These are phyloP conservation scores for Schizosaccharomyces lindneri DNA, from an alignment of 805 yeast species.

Conservation along the genomic window DNA sequence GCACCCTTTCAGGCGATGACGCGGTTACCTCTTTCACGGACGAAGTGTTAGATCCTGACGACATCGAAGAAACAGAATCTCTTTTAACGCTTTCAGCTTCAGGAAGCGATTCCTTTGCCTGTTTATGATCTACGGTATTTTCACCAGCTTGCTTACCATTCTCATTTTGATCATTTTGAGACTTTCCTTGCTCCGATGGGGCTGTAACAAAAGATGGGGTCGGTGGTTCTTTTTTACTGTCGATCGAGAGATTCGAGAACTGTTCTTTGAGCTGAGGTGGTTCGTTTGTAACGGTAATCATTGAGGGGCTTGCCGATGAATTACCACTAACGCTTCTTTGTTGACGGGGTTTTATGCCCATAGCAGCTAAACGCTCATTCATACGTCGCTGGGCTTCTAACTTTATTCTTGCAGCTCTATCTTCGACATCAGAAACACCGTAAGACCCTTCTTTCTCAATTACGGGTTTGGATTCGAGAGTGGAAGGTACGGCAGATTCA, in stretches of 20 bases:
- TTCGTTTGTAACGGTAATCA: neutral
- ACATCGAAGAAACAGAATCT: neutral
- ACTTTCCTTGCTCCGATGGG: neutral
- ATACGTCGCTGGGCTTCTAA: constrained; percentile 61
- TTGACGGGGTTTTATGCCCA: constrained; percentile 30
- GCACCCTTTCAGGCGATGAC: neutral
- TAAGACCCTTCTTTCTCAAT: constrained; percentile 7
- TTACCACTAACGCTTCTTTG: neutral
- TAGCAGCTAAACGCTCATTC: constrained; percentile 62
- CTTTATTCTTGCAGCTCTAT: constrained; percentile 54
- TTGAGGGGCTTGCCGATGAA: neutral
- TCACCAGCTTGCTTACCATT: no score
- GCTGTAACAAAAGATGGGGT: neutral
- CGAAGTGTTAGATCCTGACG: neutral
- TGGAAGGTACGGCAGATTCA: neutral
- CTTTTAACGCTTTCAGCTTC: neutral
- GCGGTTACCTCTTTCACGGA: neutral
- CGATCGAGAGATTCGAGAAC: neutral
- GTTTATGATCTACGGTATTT: no score
- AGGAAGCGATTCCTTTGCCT: no score
- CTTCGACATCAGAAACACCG: constrained; percentile 23
- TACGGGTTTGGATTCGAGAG: no score
- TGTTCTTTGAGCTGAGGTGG: neutral
- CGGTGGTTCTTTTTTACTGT: neutral
- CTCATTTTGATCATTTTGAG: neutral